phyloP scores from a whole-genome alignment of 768 basidiomycete species.

The Cystobasidium onofrii region DNA sequence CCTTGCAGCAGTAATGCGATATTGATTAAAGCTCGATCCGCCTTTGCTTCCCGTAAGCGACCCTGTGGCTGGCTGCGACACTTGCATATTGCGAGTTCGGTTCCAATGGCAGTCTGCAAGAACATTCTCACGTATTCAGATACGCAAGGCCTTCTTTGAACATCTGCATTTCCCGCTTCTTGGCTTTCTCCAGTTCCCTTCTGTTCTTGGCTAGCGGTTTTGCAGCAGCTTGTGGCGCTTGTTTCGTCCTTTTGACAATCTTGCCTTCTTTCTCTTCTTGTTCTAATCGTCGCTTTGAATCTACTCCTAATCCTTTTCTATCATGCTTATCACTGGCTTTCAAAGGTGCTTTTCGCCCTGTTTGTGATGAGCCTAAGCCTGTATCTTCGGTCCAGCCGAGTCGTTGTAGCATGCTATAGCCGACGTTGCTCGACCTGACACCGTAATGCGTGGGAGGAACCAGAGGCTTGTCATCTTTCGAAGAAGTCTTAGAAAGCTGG shows the following conservation, averaged over 20 bases:
- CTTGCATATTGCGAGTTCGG: no score
- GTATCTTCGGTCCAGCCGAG: constrained; percentile 13
- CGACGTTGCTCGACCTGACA: not conserved
- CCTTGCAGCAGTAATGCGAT: no score
- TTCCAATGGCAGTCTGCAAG: no score
- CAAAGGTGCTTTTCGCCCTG: constrained; percentile 9
- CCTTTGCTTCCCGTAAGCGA: no score
- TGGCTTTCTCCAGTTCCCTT: constrained; percentile 18
- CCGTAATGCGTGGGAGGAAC: constrained; percentile 16
- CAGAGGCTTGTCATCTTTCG: not conserved
- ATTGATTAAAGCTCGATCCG: no score
- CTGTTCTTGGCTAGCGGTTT: constrained; percentile 22
- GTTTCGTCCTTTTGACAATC: constrained; percentile 2
- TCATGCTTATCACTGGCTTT: constrained; percentile 18
- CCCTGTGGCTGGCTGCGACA: no score
- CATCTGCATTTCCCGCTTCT: constrained; percentile 23
- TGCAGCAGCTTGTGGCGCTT: not conserved
- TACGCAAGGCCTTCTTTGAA: constrained; percentile 29
- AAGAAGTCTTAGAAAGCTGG: not conserved
- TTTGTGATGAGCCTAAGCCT: constrained; percentile 1
- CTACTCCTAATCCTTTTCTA: constrained; percentile 20
- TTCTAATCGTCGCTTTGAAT: not conserved
- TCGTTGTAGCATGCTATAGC: constrained; percentile 27
- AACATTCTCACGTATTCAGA: constrained; percentile 8
- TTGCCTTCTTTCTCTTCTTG: constrained; percentile 4